phyloP scores from a whole-genome alignment of 352 stramenopile species.

The Poterioochromonas sp. region DNA sequence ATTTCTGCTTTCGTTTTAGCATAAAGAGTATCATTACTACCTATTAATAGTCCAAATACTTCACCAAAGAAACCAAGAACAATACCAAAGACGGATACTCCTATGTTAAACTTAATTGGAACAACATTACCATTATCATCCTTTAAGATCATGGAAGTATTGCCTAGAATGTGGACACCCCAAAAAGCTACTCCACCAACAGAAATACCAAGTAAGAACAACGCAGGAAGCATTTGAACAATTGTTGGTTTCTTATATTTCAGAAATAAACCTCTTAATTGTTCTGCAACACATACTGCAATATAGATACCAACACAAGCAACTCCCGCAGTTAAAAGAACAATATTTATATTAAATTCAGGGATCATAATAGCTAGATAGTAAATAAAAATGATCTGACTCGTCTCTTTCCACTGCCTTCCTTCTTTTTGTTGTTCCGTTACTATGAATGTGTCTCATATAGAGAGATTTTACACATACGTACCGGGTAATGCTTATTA shows the following conservation, averaged over 20 bases:
- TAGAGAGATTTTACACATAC: too few relatives aligned
- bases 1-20: constrained; percentile 4
- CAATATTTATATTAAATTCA: background rate
- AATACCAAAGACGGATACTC: background rate
- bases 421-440: too few relatives aligned
- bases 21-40: background rate
- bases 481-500: too few relatives aligned
- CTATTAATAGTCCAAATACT: background rate
- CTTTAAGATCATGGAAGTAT: background rate
- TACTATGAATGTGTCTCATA: too few relatives aligned
- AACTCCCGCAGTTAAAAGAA: background rate
- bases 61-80: background rate
- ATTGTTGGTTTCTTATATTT: too few relatives aligned
- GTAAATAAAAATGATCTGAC: too few relatives aligned
- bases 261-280: too few relatives aligned
- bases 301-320: background rate
- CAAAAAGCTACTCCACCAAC: background rate
- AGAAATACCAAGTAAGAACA: background rate
- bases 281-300: background rate
- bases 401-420: too few relatives aligned
- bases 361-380: too few relatives aligned
- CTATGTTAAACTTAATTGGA: background rate
- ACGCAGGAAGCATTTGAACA: too few relatives aligned
- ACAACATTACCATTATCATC: background rate
- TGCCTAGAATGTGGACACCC: background rate